A percentile compares a stretch with the other conserved stretches of the same genome.
Conservation (phyloP, 2,329 filamentous ascomycete species). For the Aureobasidium sp. region DNA sequence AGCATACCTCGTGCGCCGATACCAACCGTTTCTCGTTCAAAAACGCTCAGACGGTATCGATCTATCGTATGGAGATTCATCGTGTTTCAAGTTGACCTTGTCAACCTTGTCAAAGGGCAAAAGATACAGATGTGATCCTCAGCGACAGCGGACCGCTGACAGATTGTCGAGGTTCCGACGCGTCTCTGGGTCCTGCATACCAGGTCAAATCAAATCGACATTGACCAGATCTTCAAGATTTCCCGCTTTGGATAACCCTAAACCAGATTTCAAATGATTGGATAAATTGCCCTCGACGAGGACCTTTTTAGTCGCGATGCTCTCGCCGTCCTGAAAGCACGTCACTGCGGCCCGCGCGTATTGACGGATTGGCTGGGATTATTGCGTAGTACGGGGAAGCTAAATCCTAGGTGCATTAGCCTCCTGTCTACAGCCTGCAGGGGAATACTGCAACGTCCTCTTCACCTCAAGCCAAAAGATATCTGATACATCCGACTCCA, state of each 20-base stretch:
- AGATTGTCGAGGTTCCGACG: background rate
- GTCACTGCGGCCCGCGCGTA: conserved; percentile 5
- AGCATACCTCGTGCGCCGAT: conserved; percentile 5
- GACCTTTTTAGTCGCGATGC: conserved; percentile 3
- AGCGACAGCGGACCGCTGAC: conserved; percentile 1
- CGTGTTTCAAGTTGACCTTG: conserved; percentile 4
- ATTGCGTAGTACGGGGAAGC: conserved; percentile 13
- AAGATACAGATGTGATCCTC: conserved; percentile 6
- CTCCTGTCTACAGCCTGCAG: conserved; percentile 4
- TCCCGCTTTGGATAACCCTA: background rate
- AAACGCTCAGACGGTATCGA: conserved; percentile 1
- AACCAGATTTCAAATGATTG: conserved; percentile 3
- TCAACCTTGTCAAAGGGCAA: background rate
- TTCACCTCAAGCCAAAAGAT: conserved; percentile 7
- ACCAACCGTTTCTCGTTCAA: background rate
- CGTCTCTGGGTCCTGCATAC: background rate
- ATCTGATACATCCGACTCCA: conserved; percentile 14
- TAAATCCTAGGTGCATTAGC: conserved; percentile 12
- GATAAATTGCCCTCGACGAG: background rate
- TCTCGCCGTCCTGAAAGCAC: background rate
- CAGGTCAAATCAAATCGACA: background rate
- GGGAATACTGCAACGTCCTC: background rate
- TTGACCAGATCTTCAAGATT: background rate
- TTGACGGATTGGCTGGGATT: background rate
- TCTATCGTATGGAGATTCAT: background rate